Conservation (phyloP, 352 stramenopile species). For the Globisporangium solare region DNA sequence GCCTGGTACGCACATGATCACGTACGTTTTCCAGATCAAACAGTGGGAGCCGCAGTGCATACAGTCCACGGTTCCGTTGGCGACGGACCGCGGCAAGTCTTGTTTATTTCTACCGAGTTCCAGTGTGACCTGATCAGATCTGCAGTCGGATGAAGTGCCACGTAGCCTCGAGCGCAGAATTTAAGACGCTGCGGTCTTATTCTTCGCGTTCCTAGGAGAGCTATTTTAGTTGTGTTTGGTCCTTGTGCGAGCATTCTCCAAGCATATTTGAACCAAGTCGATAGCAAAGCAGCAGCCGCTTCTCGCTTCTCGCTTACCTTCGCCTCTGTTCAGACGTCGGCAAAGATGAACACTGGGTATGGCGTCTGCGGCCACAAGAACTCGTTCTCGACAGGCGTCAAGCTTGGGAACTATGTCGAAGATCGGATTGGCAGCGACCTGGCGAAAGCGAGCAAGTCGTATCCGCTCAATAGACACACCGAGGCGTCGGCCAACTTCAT, state of each 20-base stretch:
- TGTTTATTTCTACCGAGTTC: conserved; percentile 46
- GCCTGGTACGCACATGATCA: conserved; percentile 43
- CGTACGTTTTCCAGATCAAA: conserved; percentile 64
- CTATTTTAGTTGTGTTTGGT: no score
- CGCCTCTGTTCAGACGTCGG: background rate
- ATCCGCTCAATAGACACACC: conserved; percentile 38
- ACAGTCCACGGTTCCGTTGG: conserved; percentile 48
- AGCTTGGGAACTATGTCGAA: conserved; percentile 83
- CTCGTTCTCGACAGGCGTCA: conserved; percentile 64
- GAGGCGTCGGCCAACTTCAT: conserved; percentile 55
- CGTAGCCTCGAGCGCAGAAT: no score
- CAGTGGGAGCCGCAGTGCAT: conserved; percentile 43
- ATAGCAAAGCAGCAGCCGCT: background rate
- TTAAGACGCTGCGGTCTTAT: no score
- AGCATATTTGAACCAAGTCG: no score
- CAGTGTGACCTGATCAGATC: background rate
- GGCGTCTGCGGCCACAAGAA: conserved; percentile 85
- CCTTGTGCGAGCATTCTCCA: no score
- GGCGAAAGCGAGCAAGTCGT: conserved; percentile 26
- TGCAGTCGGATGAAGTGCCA: background rate
- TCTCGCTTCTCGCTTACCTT: background rate
- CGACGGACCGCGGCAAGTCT: conserved; percentile 46
- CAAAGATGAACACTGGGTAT: conserved; percentile 46
- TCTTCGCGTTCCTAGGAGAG: no score
- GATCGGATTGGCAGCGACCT: conserved; percentile 61